Percentiles rank a stretch among this genome's conserved stretches.
Conservation (phyloP, 2,329 filamentous ascomycete species). For the Exophiala xenobiotica region DNA sequence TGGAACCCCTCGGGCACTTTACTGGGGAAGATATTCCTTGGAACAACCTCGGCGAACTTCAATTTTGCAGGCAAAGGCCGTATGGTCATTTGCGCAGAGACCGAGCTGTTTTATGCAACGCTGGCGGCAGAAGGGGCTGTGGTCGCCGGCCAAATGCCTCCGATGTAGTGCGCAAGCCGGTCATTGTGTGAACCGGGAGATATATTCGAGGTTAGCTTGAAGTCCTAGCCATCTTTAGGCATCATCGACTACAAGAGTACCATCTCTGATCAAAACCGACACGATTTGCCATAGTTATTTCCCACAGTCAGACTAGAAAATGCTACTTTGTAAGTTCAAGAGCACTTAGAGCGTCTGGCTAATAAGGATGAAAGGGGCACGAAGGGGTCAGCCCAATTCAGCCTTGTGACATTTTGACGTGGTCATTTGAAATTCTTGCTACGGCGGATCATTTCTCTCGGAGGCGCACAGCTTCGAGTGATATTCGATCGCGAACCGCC, state of each 20-base stretch:
- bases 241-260: no score
- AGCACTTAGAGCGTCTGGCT: no score
- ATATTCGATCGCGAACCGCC: neutral
- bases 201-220: no score
- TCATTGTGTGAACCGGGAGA: no score
- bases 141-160: slow-evolving; percentile 21
- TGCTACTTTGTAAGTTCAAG: no score
- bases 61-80: slow-evolving; percentile 26
- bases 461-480: neutral
- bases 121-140: slow-evolving; percentile 22
- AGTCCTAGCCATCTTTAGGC: no score
- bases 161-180: neutral
- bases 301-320: no score
- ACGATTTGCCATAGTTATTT: no score
- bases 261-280: no score
- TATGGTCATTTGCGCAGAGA: slow-evolving; percentile 27
- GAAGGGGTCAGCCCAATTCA: neutral
- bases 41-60: slow-evolving; percentile 33
- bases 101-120: slow-evolving; percentile 25
- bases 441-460: neutral
- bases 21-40: slow-evolving; percentile 57
- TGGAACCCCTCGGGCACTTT: slow-evolving; percentile 52
- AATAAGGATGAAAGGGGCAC: neutral
- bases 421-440: neutral
- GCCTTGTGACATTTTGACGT: neutral